Conservation (phyloP, 441 rosid species). For the Aquilaria agallochum region DNA sequence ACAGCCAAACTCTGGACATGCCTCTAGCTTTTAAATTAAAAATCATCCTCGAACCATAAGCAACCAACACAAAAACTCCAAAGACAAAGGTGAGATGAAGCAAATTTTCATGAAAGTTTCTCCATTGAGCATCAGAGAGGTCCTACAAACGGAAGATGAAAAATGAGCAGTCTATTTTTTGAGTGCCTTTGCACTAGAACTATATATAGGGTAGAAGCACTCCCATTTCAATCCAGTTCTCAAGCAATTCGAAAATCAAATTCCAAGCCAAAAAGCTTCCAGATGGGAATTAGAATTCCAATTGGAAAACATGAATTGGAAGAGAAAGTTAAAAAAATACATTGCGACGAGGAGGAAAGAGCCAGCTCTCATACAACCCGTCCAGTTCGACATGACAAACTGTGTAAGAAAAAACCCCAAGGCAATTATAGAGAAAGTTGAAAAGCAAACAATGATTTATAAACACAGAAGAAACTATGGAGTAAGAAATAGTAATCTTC, state of each 20-base stretch:
- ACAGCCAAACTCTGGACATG: constrained; percentile 76
- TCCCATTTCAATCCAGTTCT: background rate
- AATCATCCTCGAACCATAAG: constrained; percentile 35
- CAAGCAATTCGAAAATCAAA: background rate
- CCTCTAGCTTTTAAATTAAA: constrained; percentile 52
- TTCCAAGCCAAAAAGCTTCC: background rate
- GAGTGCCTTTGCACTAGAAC: background rate
- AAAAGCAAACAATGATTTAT: background rate
- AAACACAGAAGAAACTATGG: background rate
- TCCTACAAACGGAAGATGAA: constrained; percentile 38
- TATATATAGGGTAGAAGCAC: background rate
- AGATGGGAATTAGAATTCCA: background rate
- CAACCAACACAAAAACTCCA: constrained; percentile 44
- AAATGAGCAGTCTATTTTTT: background rate
- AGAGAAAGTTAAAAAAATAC: constrained; percentile 21
- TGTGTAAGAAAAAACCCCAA: constrained; percentile 13
- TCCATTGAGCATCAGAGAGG: constrained; percentile 88
- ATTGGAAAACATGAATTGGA: background rate
- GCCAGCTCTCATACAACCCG: constrained; percentile 70
- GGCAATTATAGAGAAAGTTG: background rate
- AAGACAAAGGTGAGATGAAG: constrained; percentile 54
- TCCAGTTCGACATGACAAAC: constrained; percentile 55
- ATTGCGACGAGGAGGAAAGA: constrained; percentile 48
- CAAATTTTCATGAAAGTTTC: constrained; percentile 84
- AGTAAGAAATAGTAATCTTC: background rate